Evolutionary conservation across 2,329 filamentous ascomycete species (phyloP).

Genomic region (Hypoxylon sp.): DNA sequence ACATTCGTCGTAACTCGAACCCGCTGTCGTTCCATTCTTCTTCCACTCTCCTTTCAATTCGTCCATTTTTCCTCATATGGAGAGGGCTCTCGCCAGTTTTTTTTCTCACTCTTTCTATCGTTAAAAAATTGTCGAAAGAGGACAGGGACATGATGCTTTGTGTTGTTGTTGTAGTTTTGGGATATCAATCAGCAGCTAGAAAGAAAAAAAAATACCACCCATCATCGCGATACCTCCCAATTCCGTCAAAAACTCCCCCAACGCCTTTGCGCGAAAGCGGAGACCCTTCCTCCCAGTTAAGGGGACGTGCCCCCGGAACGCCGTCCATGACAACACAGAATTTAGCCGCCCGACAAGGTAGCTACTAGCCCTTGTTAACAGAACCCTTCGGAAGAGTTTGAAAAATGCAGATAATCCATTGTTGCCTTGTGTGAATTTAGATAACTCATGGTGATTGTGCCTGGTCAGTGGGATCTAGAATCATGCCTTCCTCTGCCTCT

Average conservation of each 20-base stretch:
- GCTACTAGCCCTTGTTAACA: not conserved
- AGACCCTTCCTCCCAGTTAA: conserved; percentile 12
- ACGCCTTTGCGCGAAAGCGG: conserved; percentile 20
- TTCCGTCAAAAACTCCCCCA: conserved; percentile 27
- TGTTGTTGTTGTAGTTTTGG: conserved; percentile 2
- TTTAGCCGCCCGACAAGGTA: not conserved
- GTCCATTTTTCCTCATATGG: not conserved
- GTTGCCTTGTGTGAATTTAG: not conserved
- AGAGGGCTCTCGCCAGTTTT: not conserved
- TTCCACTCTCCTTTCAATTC: not conserved
- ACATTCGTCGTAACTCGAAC: not conserved
- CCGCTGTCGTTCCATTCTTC: conserved; percentile 17
- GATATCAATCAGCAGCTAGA: conserved; percentile 31
- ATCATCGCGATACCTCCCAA: conserved; percentile 9
- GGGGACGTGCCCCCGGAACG: conserved; percentile 14
- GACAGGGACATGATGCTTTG: not conserved
- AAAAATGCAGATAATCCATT: conserved; percentile 1
- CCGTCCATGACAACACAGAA: conserved; percentile 17
- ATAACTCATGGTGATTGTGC: not conserved
- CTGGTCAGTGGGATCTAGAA: not conserved
- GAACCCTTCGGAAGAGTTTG: not conserved
- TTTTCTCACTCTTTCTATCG: conserved; percentile 13
- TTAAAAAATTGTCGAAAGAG: not conserved
- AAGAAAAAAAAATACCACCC: conserved; percentile 7
- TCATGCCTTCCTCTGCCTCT: conserved; percentile 55